Evolutionary conservation across 192 early-diverging fungal species (phyloP), one percentile per base, ranked within the genome.

Genomic region (Haplosporangium gracile): DNA sequence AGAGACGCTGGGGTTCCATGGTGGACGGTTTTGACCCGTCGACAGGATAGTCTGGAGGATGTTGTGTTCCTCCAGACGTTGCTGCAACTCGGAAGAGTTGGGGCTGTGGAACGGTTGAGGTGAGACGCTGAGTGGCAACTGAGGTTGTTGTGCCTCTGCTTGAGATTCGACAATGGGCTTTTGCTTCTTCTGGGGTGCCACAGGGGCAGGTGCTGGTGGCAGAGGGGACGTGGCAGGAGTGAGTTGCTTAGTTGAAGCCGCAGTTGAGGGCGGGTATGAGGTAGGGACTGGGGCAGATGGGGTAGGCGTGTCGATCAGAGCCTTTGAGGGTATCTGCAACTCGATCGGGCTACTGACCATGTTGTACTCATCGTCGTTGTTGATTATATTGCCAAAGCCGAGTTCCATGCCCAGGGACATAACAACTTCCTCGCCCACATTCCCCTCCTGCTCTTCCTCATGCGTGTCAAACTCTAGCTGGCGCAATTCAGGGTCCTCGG

Each of bases 1-100:
- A 0, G 84, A 75, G 1, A 86, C 84, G 39, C 84, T 86, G 1
- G 84, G 84, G 36, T 86, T 86, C 84, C 84, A 86, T 5, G 79
- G 75, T 13, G 84, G 84, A 36, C 84, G 79, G 3, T 42, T 55
- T 8, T 68, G 45, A 6, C 74, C 47, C 10, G 73, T 22, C 39
- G 68, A 36, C 13, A 39, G 63, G 10, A 22, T 65, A 8, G 53
- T 85, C 70, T 84, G 82, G 26, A 79, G 53, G 38, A 65, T 77
- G 16, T 72, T 85, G 32, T 85, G 83, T 20, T 85, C 83, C 36
- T 85, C 83, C 38, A 85, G 70, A 65, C 83, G 78, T 55, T 85
- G 83, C 20, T 85, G 83, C 0, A 85, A 75, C 40, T 85, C 83
- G 9, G 69, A 29, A 3, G 82, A 63, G 38, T 65, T 43, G 32